Conservation (phyloP, 225 moss, liverwort and hornwort genomes). For the Sphagnum tenellum region DNA sequence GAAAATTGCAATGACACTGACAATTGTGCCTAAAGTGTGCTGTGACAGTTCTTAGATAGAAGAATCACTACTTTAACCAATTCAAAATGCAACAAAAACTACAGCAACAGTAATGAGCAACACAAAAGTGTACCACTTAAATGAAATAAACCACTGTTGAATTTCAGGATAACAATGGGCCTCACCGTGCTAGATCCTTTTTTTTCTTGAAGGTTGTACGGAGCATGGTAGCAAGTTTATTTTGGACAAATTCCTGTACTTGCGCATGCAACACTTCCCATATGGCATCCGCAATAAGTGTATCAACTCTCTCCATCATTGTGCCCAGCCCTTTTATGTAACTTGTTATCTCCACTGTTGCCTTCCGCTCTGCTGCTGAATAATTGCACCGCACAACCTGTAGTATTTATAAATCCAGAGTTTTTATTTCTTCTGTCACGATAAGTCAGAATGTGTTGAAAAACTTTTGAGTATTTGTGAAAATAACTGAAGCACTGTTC, state of each 20-base stretch:
- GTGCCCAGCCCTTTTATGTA: conserved; percentile 60
- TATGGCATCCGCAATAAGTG: conserved; percentile 52
- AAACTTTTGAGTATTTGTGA: background rate
- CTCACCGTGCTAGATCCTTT: conserved; percentile 47
- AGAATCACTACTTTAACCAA: background rate
- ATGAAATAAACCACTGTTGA: no score
- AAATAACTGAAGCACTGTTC: background rate
- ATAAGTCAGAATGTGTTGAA: no score
- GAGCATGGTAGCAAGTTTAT: conserved; percentile 62
- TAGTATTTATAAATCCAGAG: background rate
- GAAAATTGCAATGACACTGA: no score
- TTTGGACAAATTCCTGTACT: conserved; percentile 64
- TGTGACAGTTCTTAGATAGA: background rate
- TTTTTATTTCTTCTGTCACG: no score
- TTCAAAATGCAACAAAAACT: background rate
- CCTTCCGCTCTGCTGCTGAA: conserved; percentile 46
- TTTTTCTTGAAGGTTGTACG: conserved; percentile 64
- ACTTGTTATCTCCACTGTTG: conserved; percentile 49
- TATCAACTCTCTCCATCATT: conserved; percentile 68
- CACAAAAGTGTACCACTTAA: no score
- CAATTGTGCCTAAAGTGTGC: background rate
- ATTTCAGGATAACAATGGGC: no score
- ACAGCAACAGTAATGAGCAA: background rate
- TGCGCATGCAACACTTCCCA: conserved; percentile 64
- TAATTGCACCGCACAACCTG: conserved; percentile 66